A percentile compares a stretch with the other conserved stretches of the same genome.
phyloP scores from a whole-genome alignment of 2,329 filamentous ascomycete genomes.

The Ascocoryne sarcoides region DNA sequence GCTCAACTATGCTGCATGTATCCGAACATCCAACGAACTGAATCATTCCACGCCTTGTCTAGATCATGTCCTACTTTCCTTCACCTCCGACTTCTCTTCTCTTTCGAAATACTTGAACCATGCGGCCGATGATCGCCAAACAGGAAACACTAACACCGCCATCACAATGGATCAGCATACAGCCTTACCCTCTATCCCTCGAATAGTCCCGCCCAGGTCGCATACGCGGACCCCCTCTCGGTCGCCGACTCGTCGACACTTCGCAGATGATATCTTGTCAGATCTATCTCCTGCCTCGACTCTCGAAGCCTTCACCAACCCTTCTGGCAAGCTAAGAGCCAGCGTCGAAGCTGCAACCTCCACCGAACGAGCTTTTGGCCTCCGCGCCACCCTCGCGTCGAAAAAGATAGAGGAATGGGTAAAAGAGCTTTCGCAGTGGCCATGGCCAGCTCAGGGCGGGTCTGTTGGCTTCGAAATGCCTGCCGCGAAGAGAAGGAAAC shows the following conservation, averaged over 20 bases:
- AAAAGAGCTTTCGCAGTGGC: slow-evolving; percentile 56
- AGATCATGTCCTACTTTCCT: neutral
- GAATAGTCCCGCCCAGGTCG: slow-evolving; percentile 13
- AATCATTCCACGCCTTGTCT: neutral
- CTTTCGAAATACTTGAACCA: slow-evolving; percentile 2
- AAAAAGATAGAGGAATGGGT: slow-evolving; percentile 67
- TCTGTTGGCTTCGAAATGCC: slow-evolving; percentile 48
- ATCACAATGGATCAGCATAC: slow-evolving; percentile 18
- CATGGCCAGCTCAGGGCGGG: slow-evolving; percentile 43
- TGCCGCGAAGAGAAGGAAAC: slow-evolving; percentile 33
- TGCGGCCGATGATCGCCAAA: slow-evolving; percentile 11
- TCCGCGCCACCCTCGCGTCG: slow-evolving; percentile 60
- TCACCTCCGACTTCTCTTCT: neutral
- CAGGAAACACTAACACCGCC: slow-evolving; percentile 15
- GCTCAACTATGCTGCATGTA: neutral
- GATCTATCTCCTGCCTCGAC: slow-evolving; percentile 53
- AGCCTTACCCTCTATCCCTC: slow-evolving; percentile 15
- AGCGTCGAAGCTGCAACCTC: slow-evolving; percentile 56
- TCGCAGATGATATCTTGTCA: slow-evolving; percentile 48
- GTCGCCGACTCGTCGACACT: slow-evolving; percentile 21
- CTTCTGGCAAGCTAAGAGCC: slow-evolving; percentile 42
- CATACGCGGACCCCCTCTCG: slow-evolving; percentile 16
- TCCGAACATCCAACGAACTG: neutral
- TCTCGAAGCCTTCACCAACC: slow-evolving; percentile 49
- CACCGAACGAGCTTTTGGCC: slow-evolving; percentile 61